Percentiles rank a stretch among this genome's conserved stretches.
These are phyloP conservation scores for Diversispora eburnea DNA, from an alignment of 192 early-diverging fungal species.

Conservation along the genomic window DNA sequence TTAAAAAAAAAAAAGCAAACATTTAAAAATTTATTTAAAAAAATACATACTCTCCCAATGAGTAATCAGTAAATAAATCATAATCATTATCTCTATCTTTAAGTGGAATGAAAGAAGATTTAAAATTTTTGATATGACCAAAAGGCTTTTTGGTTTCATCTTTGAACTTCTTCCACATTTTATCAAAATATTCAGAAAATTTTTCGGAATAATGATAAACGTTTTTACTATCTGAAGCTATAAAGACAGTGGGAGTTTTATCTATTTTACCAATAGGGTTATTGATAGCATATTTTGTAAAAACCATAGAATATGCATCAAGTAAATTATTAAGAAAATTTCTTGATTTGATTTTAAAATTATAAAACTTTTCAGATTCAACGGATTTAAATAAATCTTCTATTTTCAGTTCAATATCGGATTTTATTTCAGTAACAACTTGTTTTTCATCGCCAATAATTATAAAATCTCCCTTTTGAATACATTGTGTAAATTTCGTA, in stretches of 20 bases:
- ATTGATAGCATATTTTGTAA: slow-evolving; percentile 19
- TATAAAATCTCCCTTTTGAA: slow-evolving; percentile 21
- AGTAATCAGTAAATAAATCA: background rate
- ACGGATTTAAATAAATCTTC: background rate
- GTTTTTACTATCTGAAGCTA: background rate
- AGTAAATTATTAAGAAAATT: slow-evolving; percentile 2
- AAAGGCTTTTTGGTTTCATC: slow-evolving; percentile 16
- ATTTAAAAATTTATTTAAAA: background rate
- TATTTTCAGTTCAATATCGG: slow-evolving; percentile 18
- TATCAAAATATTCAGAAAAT: slow-evolving; percentile 5
- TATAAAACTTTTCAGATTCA: background rate
- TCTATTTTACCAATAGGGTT: slow-evolving; percentile 1
- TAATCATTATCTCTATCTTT: slow-evolving; percentile 1
- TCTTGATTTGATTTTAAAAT: slow-evolving; percentile 1
- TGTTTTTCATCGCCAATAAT: slow-evolving; percentile 23
- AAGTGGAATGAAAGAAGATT: background rate
- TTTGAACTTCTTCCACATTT: slow-evolving; percentile 6
- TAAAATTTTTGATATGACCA: slow-evolving; percentile 21
- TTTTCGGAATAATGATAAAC: background rate
- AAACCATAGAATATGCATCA: slow-evolving; percentile 23
- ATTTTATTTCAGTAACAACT: slow-evolving; percentile 8
- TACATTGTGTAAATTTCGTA: slow-evolving; percentile 5
- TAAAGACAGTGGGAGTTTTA: background rate
- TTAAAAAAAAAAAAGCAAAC: background rate
- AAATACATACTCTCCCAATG: slow-evolving; percentile 16